phyloP scores from a whole-genome alignment of 495 filamentous ascomycete species.

The Thozetella sp. region DNA sequence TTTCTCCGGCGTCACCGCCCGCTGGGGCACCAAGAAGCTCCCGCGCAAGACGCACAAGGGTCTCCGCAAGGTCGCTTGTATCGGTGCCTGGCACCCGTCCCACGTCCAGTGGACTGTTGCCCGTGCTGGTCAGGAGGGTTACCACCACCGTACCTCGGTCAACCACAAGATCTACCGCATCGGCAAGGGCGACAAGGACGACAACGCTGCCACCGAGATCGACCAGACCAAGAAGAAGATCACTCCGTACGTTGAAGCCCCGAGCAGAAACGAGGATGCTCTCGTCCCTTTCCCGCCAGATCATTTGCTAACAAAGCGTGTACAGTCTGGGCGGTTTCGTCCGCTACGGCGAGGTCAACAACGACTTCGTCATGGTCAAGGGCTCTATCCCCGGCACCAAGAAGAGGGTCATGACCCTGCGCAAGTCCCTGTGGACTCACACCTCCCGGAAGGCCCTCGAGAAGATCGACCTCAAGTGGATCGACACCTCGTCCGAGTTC shows the following conservation, averaged over 20 bases:
- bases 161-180: slow-evolving; percentile 99
- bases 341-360: slow-evolving; percentile 98
- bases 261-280: background rate
- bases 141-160: slow-evolving; percentile 99
- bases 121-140: slow-evolving; percentile 99
- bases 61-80: slow-evolving; percentile 99
- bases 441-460: slow-evolving; percentile 92
- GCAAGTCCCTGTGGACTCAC: slow-evolving; percentile 99
- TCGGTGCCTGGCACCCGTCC: slow-evolving; percentile 99
- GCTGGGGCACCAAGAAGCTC: slow-evolving; percentile 99
- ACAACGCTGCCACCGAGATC: slow-evolving; percentile 92
- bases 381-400: slow-evolving; percentile 96
- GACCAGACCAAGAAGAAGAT: slow-evolving; percentile 99
- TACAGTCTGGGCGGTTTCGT: slow-evolving; percentile 96
- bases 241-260: slow-evolving; percentile 80
- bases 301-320: slow-evolving; percentile 24
- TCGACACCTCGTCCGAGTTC: slow-evolving; percentile 99
- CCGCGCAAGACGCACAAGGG: slow-evolving; percentile 99
- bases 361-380: slow-evolving; percentile 99
- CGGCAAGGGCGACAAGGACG: slow-evolving; percentile 84
- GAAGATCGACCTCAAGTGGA: slow-evolving; percentile 99
- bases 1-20: slow-evolving; percentile 92
- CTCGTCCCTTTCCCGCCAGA: background rate
- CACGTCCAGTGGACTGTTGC: slow-evolving; percentile 99
- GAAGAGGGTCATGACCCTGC: slow-evolving; percentile 99